These are phyloP conservation scores for Globisporangium abappressorium DNA, from an alignment of 352 stramenopile genomes.

Conservation along the genomic window DNA sequence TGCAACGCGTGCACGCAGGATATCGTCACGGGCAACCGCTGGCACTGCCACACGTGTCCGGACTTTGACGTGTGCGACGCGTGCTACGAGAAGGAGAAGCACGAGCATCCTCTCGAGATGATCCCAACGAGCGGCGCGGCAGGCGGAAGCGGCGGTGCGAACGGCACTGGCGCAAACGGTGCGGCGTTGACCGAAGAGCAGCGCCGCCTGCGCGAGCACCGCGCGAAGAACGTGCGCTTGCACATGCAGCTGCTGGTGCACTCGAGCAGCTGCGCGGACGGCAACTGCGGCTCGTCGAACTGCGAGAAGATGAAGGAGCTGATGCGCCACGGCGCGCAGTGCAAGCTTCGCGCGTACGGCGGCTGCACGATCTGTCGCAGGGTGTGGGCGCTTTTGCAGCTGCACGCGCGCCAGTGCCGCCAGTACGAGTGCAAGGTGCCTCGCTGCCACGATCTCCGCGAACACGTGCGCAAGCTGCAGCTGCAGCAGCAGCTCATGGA, in stretches of 20 bases:
- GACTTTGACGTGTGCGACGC: slow-evolving; percentile 90
- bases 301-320: slow-evolving; percentile 99
- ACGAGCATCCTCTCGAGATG: slow-evolving; percentile 78
- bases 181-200: slow-evolving; percentile 58
- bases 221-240: slow-evolving; percentile 94
- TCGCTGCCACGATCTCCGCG: slow-evolving; percentile 94
- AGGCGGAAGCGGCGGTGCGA: slow-evolving; percentile 11
- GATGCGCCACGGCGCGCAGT: slow-evolving; percentile 94
- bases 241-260: slow-evolving; percentile 99
- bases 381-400: slow-evolving; percentile 96
- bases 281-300: slow-evolving; percentile 94
- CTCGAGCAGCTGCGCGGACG: slow-evolving; percentile 91
- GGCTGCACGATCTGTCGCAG: slow-evolving; percentile 96
- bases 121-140: slow-evolving; percentile 62
- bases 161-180: slow-evolving; percentile 10
- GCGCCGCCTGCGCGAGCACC: slow-evolving; percentile 70
- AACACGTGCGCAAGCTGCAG: slow-evolving; percentile 94
- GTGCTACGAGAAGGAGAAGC: slow-evolving; percentile 83
- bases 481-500: slow-evolving; percentile 98
- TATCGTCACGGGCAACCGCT: slow-evolving; percentile 83
- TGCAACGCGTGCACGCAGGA: slow-evolving; percentile 84
- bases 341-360: slow-evolving; percentile 89
- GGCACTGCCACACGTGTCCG: slow-evolving; percentile 86
- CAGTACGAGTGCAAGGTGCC: slow-evolving; percentile 93
- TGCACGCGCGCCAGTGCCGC: slow-evolving; percentile 96